Evolutionary conservation across 1,284 basidiomycete species (phyloP).

Genomic region (Ustilago lituana): DNA sequence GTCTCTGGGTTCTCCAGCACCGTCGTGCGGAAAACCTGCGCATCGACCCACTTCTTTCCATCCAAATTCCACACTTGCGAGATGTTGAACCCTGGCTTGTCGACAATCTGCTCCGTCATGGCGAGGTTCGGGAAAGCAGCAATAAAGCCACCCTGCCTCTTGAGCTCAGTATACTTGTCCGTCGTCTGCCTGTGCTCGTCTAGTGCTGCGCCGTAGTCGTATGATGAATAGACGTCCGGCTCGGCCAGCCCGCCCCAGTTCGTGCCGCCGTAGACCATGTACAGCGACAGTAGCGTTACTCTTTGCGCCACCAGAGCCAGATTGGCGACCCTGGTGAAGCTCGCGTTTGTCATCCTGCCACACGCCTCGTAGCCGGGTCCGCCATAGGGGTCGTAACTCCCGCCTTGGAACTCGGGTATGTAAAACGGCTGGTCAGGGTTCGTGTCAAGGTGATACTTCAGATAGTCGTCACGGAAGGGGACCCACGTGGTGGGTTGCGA

Average conservation of each 20-base stretch:
- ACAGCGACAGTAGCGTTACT: slow-evolving; percentile 70
- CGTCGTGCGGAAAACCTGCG: slow-evolving; percentile 19
- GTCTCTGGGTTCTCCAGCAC: slow-evolving; percentile 40
- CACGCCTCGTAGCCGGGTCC: slow-evolving; percentile 49
- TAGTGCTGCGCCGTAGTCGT: slow-evolving; percentile 66
- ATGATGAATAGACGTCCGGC: slow-evolving; percentile 65
- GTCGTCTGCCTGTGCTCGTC: slow-evolving; percentile 45
- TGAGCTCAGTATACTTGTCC: slow-evolving; percentile 49
- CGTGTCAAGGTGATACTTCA: slow-evolving; percentile 34
- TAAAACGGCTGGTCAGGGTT: slow-evolving; percentile 76
- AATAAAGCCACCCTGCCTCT: slow-evolving; percentile 45
- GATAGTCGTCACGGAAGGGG: slow-evolving; percentile 48
- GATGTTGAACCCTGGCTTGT: slow-evolving; percentile 26
- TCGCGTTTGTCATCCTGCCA: slow-evolving; percentile 35
- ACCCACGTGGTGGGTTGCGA: slow-evolving; percentile 75
- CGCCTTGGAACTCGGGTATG: slow-evolving; percentile 72
- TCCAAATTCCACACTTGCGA: slow-evolving; percentile 21
- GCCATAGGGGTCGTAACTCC: slow-evolving; percentile 59
- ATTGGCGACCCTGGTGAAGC: slow-evolving; percentile 46
- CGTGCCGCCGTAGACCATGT: slow-evolving; percentile 79
- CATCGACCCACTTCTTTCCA: not conserved
- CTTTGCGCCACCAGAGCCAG: slow-evolving; percentile 38
- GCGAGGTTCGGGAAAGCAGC: slow-evolving; percentile 49
- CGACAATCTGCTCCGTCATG: slow-evolving; percentile 30
- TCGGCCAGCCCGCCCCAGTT: slow-evolving; percentile 71